Evolutionary conservation across 1,139 yeast species (phyloP), one percentile per base, ranked within the genome.

Genomic region (Hyphopichia buzzinii): DNA sequence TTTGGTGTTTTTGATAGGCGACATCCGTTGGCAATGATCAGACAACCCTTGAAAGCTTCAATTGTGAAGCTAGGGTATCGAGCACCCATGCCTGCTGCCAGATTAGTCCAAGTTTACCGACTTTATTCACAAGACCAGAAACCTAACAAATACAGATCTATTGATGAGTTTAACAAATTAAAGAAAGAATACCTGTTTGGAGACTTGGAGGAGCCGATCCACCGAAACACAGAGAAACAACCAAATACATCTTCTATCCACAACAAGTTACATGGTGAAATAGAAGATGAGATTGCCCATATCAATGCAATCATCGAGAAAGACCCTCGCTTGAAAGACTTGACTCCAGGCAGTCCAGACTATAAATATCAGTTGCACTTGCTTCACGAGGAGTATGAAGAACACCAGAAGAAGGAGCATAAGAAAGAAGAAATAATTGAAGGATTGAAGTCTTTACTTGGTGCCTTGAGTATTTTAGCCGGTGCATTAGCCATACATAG

Each of bases 101-200:
- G n/a, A n/a, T n/a, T n/a, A n/a, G n/a, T n/a, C n/a, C n/a, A 34
- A 54, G 27, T 33, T 31, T 5, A 48, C n/a, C n/a, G n/a, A n/a
- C n/a, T n/a, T n/a, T n/a, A 48, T 35, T 48, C 57, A 3, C 39
- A 47, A 25, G 37, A 34, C 16, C 16, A 15, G 4, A 16, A 8
- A 13, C 7, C 25, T 13, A 29, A 23, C 12, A 43, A 44, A 24
- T 43, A 36, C 33, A 38, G 39, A 17, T 49, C 55, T 27, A 63
- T 69, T 32, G 73, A 68, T 10, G 66, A 64, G 33, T 69, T 68
- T 54, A 70, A 71, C 44, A 62, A 62, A 36, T 48, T 49, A 23
- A 67, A 64, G 45, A 62, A 62, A 4, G 54, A 57, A 24, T 70
- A 66, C 44, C 52, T 48, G 33, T 70, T 58, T 48, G 70, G 70